Conservation (phyloP, 169 alveolate species). For the Cryptosporidium baileyi region DNA sequence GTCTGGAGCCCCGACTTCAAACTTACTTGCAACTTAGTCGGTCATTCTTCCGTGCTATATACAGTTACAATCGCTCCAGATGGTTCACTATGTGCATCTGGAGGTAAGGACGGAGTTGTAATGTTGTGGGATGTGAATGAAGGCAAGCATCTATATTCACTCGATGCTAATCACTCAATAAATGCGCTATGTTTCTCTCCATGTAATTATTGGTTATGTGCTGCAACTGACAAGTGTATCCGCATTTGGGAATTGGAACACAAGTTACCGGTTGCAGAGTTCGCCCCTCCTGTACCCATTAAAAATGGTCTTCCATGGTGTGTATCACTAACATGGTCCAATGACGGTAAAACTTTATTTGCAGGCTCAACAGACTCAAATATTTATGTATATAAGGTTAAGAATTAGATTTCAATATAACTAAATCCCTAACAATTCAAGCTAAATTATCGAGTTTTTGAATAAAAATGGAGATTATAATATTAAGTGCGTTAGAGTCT, state of each 20-base stretch:
- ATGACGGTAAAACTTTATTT: constrained; percentile 90
- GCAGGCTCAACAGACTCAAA: constrained; percentile 83
- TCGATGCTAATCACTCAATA: constrained; percentile 91
- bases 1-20: constrained; percentile 86
- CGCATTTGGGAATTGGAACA: constrained; percentile 93
- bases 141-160: constrained; percentile 92
- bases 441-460: no score
- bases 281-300: constrained; percentile 86
- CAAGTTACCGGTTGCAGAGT: constrained; percentile 90
- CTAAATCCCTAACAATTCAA: no score
- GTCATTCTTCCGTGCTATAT: constrained; percentile 94
- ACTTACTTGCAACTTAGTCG: constrained; percentile 91
- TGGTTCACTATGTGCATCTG: constrained; percentile 97
- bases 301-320: constrained; percentile 93
- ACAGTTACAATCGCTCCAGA: constrained; percentile 95
- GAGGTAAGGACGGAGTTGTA: constrained; percentile 97
- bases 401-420: constrained; percentile 17
- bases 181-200: constrained; percentile 94
- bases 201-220: constrained; percentile 94
- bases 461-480: no score
- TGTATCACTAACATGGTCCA: constrained; percentile 92
- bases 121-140: constrained; percentile 95
- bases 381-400: constrained; percentile 66
- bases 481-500: no score
- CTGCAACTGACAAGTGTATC: constrained; percentile 93